Percentiles rank a stretch among this genome's conserved stretches.
Evolutionary conservation across 176 grass and related monocot genomes (phyloP).

Genomic region (Juncus effusus): DNA sequence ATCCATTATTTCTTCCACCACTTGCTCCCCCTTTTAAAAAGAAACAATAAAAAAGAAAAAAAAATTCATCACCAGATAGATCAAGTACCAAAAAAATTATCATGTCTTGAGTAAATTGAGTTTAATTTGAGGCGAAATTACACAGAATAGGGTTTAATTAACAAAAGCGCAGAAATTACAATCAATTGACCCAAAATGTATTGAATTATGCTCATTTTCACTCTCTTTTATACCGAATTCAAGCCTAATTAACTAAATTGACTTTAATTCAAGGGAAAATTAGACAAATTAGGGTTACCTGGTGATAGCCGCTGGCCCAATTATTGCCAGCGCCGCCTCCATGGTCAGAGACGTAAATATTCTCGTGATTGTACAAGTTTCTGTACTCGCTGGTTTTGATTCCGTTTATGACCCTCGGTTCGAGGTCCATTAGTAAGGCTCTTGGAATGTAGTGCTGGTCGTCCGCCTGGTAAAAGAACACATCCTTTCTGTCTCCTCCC

Average conservation of each 20-base stretch:
- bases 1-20: conserved; percentile 99
- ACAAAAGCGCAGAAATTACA: too few relatives aligned
- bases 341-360: conserved; percentile 91
- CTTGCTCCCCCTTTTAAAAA: conserved; percentile 74
- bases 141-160: too few relatives aligned
- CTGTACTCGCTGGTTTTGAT: conserved; percentile 96
- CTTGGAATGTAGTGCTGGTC: conserved; percentile 98
- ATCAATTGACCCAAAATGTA: too few relatives aligned
- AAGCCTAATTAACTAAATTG: too few relatives aligned
- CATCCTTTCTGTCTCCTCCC: conserved; percentile 98
- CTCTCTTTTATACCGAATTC: too few relatives aligned
- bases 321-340: conserved; percentile 99
- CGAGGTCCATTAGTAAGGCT: conserved; percentile 92
- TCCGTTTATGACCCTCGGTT: conserved; percentile 94
- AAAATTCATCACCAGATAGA: too few relatives aligned
- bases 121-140: too few relatives aligned
- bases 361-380: conserved; percentile 97
- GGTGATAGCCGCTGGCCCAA: conserved; percentile 98
- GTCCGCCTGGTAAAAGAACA: conserved; percentile 99
- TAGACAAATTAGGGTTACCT: conserved; percentile 34
- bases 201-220: too few relatives aligned
- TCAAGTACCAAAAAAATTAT: too few relatives aligned
- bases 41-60: neutral
- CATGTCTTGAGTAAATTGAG: too few relatives aligned
- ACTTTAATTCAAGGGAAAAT: too few relatives aligned